Evolutionary conservation across 169 alveolate genomes (phyloP), one percentile per base, ranked within the genome.

Genomic region (Eimeria acervulina): DNA sequence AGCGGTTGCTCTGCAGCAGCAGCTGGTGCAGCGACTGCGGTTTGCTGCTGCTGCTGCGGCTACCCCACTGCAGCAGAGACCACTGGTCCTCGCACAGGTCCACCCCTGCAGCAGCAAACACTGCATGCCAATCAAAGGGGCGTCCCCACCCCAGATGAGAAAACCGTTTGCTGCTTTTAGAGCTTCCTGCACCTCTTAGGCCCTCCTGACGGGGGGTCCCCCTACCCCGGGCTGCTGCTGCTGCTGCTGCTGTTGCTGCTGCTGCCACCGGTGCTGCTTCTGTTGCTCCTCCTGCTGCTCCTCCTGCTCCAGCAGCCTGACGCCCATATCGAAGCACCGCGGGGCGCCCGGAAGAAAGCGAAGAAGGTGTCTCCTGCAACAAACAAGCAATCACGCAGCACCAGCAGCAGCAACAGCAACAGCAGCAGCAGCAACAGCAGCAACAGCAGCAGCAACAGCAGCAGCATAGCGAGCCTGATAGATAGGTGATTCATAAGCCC

Each of bases 41-140:
- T 17, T 44, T 44, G 88, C 88, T 44, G 88, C 66, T 42, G 88
- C 88, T 78, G 88, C 66, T 78, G 88, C 88, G 63, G 40, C 40
- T 19, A 1, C 52, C 88, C 88, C 88, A 78, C 88, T 38, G 55
- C 88, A 78, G 66, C 88, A 78, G 26, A n/a, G 88, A 28, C 88
- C 88, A 78, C 38, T 42, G 38, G 38, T 78, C 88, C 63, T 78
- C 88, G 28, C 88, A 78, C 40, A 78, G 33, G 28, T 78, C 88
- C 17, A 42, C 88, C 2, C 38, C 66, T 15, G 55, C 66, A 78
- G 63, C 88, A 42, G 66, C 88, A 78, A 78, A 78, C 38, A 78
- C 63, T 23, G 10, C 88, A 23, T 78, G 88, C 88, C 88, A 78
- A n/a, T 78, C 88, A 44, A 78, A 78, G 47, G 38, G 28, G 40